Evolutionary conservation across 148 eudicot species (phyloP).

Genomic region (Persicaria maculosa): DNA sequence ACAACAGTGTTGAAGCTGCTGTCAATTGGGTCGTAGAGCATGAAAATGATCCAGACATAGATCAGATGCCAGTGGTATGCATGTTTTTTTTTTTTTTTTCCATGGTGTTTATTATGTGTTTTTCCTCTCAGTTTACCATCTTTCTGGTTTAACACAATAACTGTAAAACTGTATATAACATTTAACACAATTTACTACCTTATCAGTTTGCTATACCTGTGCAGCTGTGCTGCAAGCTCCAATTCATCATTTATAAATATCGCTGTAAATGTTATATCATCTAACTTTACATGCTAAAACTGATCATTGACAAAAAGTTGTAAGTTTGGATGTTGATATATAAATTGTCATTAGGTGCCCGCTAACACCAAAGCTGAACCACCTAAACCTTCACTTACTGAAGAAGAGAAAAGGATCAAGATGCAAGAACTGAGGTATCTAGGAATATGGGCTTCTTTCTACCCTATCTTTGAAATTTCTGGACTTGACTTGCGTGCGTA

Average conservation of each 20-base stretch:
- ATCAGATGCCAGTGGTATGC: constrained; percentile 79
- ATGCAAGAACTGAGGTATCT: constrained; percentile 71
- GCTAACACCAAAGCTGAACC: constrained; percentile 45
- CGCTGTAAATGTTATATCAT: neutral
- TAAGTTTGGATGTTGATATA: neutral
- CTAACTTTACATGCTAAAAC: neutral
- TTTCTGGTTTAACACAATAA: no score
- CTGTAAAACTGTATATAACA: no score
- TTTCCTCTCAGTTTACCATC: neutral
- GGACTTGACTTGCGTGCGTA: neutral
- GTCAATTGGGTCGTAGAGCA: constrained; percentile 95
- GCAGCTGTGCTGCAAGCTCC: neutral
- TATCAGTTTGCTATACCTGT: neutral
- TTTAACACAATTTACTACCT: neutral
- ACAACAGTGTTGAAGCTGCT: constrained; percentile 70
- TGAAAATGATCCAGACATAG: constrained; percentile 85
- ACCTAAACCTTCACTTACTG: constrained; percentile 71
- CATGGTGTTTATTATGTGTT: neutral
- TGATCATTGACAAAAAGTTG: neutral
- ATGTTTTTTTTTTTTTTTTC: neutral
- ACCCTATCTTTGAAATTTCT: neutral
- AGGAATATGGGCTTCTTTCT: neutral
- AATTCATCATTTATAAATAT: neutral
- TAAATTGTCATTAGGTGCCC: constrained; percentile 43
- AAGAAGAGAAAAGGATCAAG: constrained; percentile 82